A percentile compares a stretch with the other conserved stretches of the same genome.
Evolutionary conservation across 495 filamentous ascomycete species (phyloP).

Genomic region (Peziza echinospora): DNA sequence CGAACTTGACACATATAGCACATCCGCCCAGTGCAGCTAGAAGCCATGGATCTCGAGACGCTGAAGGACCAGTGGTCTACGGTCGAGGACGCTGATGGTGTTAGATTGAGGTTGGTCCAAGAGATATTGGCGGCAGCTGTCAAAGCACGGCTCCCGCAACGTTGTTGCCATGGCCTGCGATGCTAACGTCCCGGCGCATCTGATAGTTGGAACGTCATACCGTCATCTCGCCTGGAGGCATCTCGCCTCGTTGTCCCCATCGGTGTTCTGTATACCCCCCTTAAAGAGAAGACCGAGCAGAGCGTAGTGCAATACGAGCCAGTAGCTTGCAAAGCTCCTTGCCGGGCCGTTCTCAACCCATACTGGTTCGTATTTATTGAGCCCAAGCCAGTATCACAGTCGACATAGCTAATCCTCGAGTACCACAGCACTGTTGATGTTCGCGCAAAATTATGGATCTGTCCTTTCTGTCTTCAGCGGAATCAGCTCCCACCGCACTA

Average conservation of each 20-base stretch:
- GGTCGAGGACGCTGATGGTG: conserved; percentile 88
- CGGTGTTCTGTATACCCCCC: conserved; percentile 83
- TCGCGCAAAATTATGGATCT: conserved; percentile 90
- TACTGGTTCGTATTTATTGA: conserved; percentile 64
- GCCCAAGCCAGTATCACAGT: too few species aligned
- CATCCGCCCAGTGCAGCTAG: too few species aligned
- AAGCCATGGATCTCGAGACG: conserved; percentile 47
- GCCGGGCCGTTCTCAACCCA: conserved; percentile 88
- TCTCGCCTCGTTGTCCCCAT: conserved; percentile 93
- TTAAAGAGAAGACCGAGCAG: conserved; percentile 84
- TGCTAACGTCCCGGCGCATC: conserved; percentile 1
- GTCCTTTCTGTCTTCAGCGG: conserved; percentile 89
- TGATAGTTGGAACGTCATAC: conserved; percentile 85
- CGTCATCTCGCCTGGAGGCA: conserved; percentile 97
- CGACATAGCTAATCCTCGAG: conserved; percentile 12
- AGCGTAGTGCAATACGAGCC: conserved; percentile 90
- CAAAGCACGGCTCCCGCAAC: not conserved
- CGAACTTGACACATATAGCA: too few species aligned
- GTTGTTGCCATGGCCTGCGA: not conserved
- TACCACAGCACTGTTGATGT: conserved; percentile 68
- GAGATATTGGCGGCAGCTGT: not conserved
- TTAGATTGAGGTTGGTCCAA: conserved; percentile 46
- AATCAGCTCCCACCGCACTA: conserved; percentile 94
- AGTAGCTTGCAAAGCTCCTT: conserved; percentile 89
- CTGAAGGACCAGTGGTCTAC: conserved; percentile 96